These are phyloP conservation scores for Colletotrichum tropicale DNA, from an alignment of 2,329 filamentous ascomycete species.

Conservation along the genomic window DNA sequence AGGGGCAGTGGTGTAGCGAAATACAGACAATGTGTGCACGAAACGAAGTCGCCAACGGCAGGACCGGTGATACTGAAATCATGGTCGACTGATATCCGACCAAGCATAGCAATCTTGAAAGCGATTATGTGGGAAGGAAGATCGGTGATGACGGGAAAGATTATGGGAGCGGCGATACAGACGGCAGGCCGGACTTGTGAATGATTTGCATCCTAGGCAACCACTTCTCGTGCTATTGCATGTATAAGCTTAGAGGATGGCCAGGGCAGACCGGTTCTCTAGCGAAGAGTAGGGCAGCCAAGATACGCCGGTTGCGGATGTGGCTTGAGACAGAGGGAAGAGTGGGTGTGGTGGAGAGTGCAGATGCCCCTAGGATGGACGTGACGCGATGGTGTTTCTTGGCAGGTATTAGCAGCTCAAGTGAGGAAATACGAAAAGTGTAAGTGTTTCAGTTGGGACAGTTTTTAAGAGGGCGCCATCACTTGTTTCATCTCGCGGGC, in stretches of 20 bases:
- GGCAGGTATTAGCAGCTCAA: not conserved
- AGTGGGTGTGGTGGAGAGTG: not conserved
- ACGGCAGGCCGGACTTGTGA: not conserved
- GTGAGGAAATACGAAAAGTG: slow-evolving; percentile 9
- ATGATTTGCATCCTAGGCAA: not conserved
- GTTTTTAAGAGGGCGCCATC: not conserved
- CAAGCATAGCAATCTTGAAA: not conserved
- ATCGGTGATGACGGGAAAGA: not conserved
- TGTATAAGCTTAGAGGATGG: not conserved
- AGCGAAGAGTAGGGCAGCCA: not conserved
- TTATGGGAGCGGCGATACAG: not conserved
- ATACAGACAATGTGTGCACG: not conserved
- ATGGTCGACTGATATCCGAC: not conserved
- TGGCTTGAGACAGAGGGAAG: not conserved
- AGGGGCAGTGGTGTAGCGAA: not conserved
- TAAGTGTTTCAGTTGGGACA: slow-evolving; percentile 9
- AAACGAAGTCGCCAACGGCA: not conserved
- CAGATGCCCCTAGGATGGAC: not conserved
- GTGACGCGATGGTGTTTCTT: slow-evolving; percentile 9
- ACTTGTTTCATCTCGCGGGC: not conserved
- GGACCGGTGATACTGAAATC: not conserved
- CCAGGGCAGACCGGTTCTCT: not conserved
- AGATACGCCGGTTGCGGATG: slow-evolving; percentile 1
- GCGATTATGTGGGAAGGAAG: not conserved
- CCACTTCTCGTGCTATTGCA: not conserved